Evolutionary conservation across 257 asterid species (phyloP), one percentile per base, ranked within the genome.

Genomic region (Jaltomata sinuosa): DNA sequence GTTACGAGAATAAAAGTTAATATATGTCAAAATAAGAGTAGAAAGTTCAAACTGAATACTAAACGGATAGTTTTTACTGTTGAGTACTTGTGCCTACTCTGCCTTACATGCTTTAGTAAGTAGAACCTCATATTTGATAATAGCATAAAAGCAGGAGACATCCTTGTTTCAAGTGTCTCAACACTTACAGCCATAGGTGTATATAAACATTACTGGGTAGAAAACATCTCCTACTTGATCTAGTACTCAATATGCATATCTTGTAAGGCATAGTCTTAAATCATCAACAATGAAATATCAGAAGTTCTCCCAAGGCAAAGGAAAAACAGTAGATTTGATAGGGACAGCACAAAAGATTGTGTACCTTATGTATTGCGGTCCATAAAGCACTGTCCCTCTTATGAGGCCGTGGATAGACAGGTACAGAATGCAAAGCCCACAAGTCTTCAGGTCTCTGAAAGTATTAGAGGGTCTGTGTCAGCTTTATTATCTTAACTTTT

Each of bases 361-460:
- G 42, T 87, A 96, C 98, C 99, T 94, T 96, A 88, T 84, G 90
- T 87, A 96, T 96, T 82, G 93, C 97, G 50, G 87, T 86, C 99
- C 99, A 96, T 57, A 90, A 83, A 85, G 88, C 55, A 78, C 91
- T 89, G 36, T 90, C 89, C 87, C 91, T 94, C 84, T 86, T 94
- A 87, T 96, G 99, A 68, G 98, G 99, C 91, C 85, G 93, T 3
- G 99, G 96, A 8, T 81, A 89, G 84, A 94, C 99, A 53, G 97
- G 94, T 84, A 90, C 89, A 84, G 98, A 94, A 86, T 96, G 99
- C 83, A 93, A 8, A 65, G 94, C 93, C 99, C 99, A 96, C 92
- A 96, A 89, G 89, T 93, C 95, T 74, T 96, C 97, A 79, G 98
- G 99, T 87, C 89, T 92, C 99, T 96, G 95, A 89, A 91, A 89